Percentiles rank a stretch among this genome's conserved stretches.
phyloP scores from a whole-genome alignment of 306 rosid genomes.

The Castanopsis chinensis region DNA sequence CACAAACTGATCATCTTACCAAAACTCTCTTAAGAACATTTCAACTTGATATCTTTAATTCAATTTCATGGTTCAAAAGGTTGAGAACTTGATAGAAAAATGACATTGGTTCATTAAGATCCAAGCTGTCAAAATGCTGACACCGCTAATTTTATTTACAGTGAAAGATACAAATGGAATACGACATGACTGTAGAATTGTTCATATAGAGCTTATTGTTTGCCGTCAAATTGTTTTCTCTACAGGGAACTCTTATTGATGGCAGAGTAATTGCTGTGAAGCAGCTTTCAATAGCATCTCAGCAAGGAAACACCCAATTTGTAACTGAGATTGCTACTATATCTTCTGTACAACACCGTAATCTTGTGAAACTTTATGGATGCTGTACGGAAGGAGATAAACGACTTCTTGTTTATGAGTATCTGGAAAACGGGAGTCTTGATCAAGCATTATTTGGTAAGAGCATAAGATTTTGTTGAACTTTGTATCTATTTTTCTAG shows the following conservation, averaged over 20 bases:
- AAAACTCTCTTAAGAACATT: too few species aligned
- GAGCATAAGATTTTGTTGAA: not conserved
- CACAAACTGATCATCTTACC: too few species aligned
- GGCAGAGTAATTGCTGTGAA: conserved; percentile 81
- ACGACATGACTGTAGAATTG: not conserved
- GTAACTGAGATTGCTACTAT: conserved; percentile 81
- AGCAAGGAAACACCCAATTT: conserved; percentile 84
- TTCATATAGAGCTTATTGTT: not conserved
- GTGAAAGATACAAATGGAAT: not conserved
- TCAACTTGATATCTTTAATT: too few species aligned
- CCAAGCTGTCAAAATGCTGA: not conserved
- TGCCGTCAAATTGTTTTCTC: conserved; percentile 4
- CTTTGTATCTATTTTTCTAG: not conserved
- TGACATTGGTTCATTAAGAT: not conserved
- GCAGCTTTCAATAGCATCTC: conserved; percentile 75
- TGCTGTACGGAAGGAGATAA: conserved; percentile 71
- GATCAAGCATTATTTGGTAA: conserved; percentile 90
- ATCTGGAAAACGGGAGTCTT: conserved; percentile 74
- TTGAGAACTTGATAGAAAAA: too few species aligned
- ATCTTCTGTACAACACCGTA: conserved; percentile 83
- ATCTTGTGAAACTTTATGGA: conserved; percentile 73
- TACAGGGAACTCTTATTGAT: conserved; percentile 71
- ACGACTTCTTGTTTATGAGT: conserved; percentile 81
- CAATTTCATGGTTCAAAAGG: too few species aligned
- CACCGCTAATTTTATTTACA: not conserved